Base-by-base conservation (phyloP, 108 stramenopile genomes). In the Cyclotella sp. region DNA sequence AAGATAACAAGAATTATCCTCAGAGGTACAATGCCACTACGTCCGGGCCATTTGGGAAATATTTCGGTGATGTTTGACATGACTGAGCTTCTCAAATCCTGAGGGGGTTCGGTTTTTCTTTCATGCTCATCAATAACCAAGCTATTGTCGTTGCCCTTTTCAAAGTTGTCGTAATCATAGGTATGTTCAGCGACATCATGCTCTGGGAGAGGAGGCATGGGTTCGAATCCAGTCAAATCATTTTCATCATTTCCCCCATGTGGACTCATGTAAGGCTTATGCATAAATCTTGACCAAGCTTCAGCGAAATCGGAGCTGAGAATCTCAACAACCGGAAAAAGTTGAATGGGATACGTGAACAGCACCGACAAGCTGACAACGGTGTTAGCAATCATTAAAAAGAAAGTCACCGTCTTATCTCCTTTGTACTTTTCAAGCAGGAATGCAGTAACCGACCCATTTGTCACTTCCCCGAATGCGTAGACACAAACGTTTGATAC, bases 361-460 rank as follows among this genome's bases (percentile, higher is more conserved):
- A 90, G 61, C 5, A 92, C 88, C 42, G 86, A 79, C 29, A 90
- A 14, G 55, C 82, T 85, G 19, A 90, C 89, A 12, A 72, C 47
- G 0, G 67, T 53, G 57, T 92, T 92, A 49, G 89, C 82, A 40
- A 84, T 44, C 78, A 88, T 85, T n/a, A 89, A 26, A 44, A 55
- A 77, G 13, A 54, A 1, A 47, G 57, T 70, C 27, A 63, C 47
- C 0, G 59, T 26, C 11, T 40, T 54, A 30, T 84, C 60, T 27
- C 49, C 67, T 10, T 63, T 46, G 58, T 75, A 75, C 22, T 45
- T 68, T 34, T 88, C 84, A 14, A 91, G 19, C 53, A 92, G 41
- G 76, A 89, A 92, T n/a, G 89, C 91, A 2, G 91, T 92, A 0
- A 92, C 81, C 21, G 84, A 85, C 24, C 91, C 91, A 66, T 85